Percentiles rank a stretch among this genome's conserved stretches.
Evolutionary conservation across 2,329 filamentous ascomycete species (phyloP).

Genomic region (Beauveria sp.): DNA sequence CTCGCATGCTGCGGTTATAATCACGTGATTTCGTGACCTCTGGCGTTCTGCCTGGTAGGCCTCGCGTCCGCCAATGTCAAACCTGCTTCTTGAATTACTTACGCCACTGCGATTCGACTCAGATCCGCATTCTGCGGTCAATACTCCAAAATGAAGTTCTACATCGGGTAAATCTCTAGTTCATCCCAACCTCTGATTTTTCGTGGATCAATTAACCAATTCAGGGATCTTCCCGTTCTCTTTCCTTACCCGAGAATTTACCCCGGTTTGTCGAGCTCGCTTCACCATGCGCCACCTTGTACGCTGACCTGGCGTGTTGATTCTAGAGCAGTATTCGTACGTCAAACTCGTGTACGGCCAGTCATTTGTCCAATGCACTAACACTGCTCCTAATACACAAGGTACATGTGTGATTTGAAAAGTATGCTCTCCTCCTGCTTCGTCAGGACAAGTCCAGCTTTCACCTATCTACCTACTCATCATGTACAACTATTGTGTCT

Average conservation of each 20-base stretch:
- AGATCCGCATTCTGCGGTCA: slow-evolving; percentile 1
- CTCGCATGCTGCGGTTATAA: no score
- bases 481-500: background rate
- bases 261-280: slow-evolving; percentile 33
- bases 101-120: background rate
- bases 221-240: slow-evolving; percentile 47
- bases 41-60: slow-evolving; percentile 11
- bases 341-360: slow-evolving; percentile 15
- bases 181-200: background rate
- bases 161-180: slow-evolving; percentile 36
- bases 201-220: slow-evolving; percentile 1
- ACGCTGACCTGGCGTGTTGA: slow-evolving; percentile 13
- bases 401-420: slow-evolving; percentile 52
- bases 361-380: background rate
- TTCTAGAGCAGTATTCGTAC: slow-evolving; percentile 48
- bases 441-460: background rate
- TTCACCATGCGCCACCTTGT: background rate
- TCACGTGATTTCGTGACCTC: slow-evolving; percentile 26
- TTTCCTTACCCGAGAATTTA: slow-evolving; percentile 55
- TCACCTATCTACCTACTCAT: background rate
- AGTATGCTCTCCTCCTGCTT: slow-evolving; percentile 26
- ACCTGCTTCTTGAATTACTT: background rate
- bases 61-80: background rate
- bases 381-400: slow-evolving; percentile 17
- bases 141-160: slow-evolving; percentile 39